Percentiles rank a stretch among this genome's conserved stretches.
Evolutionary conservation across 164 flowering plant species (phyloP).

Genomic region (Kalanchoe fedtschenkoi): DNA sequence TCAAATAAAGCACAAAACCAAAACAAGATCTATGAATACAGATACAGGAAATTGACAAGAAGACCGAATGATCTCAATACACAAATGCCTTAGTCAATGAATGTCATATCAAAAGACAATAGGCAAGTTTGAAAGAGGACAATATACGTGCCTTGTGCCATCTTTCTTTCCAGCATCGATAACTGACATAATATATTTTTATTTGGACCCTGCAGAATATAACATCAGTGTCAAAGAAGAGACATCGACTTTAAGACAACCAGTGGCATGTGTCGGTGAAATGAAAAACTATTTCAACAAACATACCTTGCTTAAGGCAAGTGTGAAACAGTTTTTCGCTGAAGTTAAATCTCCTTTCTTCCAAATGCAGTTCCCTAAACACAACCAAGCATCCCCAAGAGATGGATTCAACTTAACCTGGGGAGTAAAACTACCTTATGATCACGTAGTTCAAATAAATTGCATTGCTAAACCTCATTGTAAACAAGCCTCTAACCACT

Average conservation of each 20-base stretch:
- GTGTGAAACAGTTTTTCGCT: slow-evolving; percentile 64
- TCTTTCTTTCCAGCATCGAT: slow-evolving; percentile 86
- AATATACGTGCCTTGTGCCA: slow-evolving; percentile 67
- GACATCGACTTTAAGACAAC: too few species aligned
- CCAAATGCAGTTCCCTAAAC: slow-evolving; percentile 86
- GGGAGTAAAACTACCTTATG: slow-evolving; percentile 11
- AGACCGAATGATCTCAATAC: too few species aligned
- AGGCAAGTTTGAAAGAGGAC: background rate
- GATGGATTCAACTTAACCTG: slow-evolving; percentile 96
- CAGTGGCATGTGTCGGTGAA: too few species aligned
- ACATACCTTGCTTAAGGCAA: slow-evolving; percentile 67
- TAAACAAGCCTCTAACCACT: slow-evolving; percentile 8
- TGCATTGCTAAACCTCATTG: background rate
- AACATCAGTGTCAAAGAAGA: background rate
- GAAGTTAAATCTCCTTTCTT: slow-evolving; percentile 78
- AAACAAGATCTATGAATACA: too few species aligned
- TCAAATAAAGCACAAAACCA: too few species aligned
- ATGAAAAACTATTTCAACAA: background rate
- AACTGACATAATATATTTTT: slow-evolving; percentile 70
- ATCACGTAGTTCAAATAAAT: too few species aligned
- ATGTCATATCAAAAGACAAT: background rate
- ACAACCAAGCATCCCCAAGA: slow-evolving; percentile 88
- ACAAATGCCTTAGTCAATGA: too few species aligned
- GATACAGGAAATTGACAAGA: too few species aligned
- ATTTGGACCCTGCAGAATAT: slow-evolving; percentile 52